These are phyloP conservation scores for Coprinopsis strossmayeri DNA, from an alignment of 768 basidiomycete genomes.

Conservation along the genomic window DNA sequence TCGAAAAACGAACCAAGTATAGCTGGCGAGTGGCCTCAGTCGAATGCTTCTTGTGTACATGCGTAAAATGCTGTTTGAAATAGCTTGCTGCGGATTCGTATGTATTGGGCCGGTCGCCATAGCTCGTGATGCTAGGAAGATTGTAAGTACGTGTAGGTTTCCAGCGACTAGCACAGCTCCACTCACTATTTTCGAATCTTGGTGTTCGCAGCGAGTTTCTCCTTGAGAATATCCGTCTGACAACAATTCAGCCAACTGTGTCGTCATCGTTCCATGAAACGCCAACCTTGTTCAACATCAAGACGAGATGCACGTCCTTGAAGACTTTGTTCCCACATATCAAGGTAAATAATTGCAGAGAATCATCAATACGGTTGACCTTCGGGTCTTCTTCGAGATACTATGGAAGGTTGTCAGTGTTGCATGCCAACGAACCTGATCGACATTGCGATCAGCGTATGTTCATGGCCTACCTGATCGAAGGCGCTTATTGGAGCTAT, in stretches of 20 bases:
- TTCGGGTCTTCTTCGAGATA: slow-evolving; percentile 78
- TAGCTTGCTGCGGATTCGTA: slow-evolving; percentile 69
- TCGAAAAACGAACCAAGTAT: slow-evolving; percentile 50
- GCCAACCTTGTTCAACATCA: slow-evolving; percentile 72
- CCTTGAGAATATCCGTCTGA: slow-evolving; percentile 65
- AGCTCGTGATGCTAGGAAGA: slow-evolving; percentile 62
- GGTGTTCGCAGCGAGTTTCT: slow-evolving; percentile 63
- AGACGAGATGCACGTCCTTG: slow-evolving; percentile 63
- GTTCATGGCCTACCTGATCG: slow-evolving; percentile 52
- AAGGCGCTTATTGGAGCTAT: slow-evolving; percentile 79
- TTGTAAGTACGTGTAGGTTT: not conserved
- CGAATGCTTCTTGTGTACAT: slow-evolving; percentile 66
- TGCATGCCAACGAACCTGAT: not conserved
- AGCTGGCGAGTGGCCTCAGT: slow-evolving; percentile 46
- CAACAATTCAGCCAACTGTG: not conserved
- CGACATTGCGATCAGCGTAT: slow-evolving; percentile 1
- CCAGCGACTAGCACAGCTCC: slow-evolving; percentile 5
- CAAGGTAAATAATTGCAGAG: slow-evolving; percentile 67
- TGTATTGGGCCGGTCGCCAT: slow-evolving; percentile 64
- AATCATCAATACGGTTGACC: slow-evolving; percentile 78
- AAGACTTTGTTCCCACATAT: slow-evolving; percentile 74
- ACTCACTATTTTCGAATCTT: slow-evolving; percentile 75
- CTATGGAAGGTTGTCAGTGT: slow-evolving; percentile 26
- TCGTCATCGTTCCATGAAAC: not conserved
- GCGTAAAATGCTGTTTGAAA: slow-evolving; percentile 80